These are phyloP conservation scores for Phytopythium chamaehyphon DNA, from an alignment of 352 stramenopile genomes.

Conservation along the genomic window DNA sequence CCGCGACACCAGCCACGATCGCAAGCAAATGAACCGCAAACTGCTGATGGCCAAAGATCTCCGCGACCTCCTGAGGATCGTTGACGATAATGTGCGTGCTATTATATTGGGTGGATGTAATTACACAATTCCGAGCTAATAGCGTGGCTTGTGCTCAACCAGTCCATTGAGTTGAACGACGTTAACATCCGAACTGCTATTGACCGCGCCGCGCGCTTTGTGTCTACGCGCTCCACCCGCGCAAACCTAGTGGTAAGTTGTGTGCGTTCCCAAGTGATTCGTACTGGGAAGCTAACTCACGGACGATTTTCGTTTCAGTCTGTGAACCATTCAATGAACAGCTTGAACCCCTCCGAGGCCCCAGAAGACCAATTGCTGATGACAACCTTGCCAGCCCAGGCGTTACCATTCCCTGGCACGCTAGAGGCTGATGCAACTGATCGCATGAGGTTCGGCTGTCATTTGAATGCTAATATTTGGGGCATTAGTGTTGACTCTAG, in stretches of 20 bases:
- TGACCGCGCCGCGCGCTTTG: constrained; percentile 38
- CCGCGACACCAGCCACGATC: constrained; percentile 34
- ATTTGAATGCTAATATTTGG: neutral
- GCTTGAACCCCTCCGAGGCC: constrained; percentile 42
- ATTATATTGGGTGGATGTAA: neutral
- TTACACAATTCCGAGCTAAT: constrained; percentile 4
- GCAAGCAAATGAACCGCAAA: constrained; percentile 56
- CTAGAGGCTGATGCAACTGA: constrained; percentile 29
- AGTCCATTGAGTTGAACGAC: constrained; percentile 50
- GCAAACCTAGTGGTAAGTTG: constrained; percentile 27
- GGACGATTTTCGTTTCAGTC: constrained; percentile 4
- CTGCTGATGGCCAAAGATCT: constrained; percentile 61
- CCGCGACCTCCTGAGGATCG: constrained; percentile 46
- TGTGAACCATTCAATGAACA: constrained; percentile 9
- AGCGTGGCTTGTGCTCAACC: constrained; percentile 1
- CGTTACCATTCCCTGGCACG: constrained; percentile 35
- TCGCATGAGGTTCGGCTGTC: constrained; percentile 34
- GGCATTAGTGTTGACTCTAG: neutral
- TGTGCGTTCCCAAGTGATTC: neutral
- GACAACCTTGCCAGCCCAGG: constrained; percentile 3
- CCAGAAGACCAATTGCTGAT: constrained; percentile 59
- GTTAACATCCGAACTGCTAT: constrained; percentile 65
- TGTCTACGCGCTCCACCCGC: constrained; percentile 18
- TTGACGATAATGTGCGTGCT: constrained; percentile 55
- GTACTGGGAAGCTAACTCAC: too few species aligned